Base-by-base conservation (phyloP, 2,329 filamentous ascomycete genomes). In the Domatiomyces globalis region DNA sequence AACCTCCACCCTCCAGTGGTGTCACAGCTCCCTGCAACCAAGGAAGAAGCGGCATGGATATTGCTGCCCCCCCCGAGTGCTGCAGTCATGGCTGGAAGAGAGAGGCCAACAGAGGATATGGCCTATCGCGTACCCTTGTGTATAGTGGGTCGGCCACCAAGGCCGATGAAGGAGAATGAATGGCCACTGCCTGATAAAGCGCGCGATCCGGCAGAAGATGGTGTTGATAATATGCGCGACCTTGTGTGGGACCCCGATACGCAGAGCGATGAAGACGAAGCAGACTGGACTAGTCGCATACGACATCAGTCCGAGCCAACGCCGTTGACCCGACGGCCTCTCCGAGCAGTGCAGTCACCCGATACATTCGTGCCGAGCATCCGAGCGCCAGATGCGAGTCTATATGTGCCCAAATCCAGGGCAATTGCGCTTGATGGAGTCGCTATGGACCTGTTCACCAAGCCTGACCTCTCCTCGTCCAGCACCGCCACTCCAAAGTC, bases 61-160 rank as follows among this genome's bases (percentile, higher is more conserved):
- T 72, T 94, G 49, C 87, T 94, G 63, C 89, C 89, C 1, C 87
- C 88, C 1, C 89, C 89, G n/a, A 79, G 83, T 33, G 87, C 89
- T 51, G 88, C 84, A 65, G 75, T 95, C 54, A 95, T 95, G 89
- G 85, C 84, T 57, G 89, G 88, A 58, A 92, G 89, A 65, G 79
- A 85, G 36, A 79, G 51, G 25, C 56, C 57, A 10, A 47, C 27
- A 20, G 52, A 50, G 3, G 58, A 58, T 48, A 46, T 48, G 20
- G 52, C 52, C 39, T 51, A 53, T 45, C 54, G 59, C 50, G 49
- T 51, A 46, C 59, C 59, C 8, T 25, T 61, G 45, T 54, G 52
- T 45, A 51, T 60, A 10, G 52, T 59, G 20, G 57, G 57, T 17
- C 49, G 53, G n/a, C 49, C 50, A 10, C 39, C 42, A 36, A 49